Evolutionary conservation across 2,329 filamentous ascomycete species (phyloP).

Genomic region (Hymenoscyphus fraxineus): DNA sequence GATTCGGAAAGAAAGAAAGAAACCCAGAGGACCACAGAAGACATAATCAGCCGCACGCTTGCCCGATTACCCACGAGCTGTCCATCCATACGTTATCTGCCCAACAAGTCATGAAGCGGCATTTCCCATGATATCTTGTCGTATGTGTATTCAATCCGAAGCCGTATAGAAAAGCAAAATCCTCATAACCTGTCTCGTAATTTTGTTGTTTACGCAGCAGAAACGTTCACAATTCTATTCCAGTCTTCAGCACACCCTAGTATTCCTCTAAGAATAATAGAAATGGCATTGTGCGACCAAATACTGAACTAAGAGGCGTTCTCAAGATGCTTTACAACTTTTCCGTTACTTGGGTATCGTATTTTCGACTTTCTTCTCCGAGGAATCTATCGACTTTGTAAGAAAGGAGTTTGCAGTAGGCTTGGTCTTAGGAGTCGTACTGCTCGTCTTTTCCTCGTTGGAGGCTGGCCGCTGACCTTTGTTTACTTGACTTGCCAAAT

Average conservation of each 20-base stretch:
- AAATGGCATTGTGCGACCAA: constrained; percentile 1
- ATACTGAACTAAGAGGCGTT: neutral
- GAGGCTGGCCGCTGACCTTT: constrained; percentile 46
- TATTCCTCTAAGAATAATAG: neutral
- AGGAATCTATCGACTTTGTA: constrained; percentile 15
- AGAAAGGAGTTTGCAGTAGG: constrained; percentile 20
- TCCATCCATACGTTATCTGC: neutral
- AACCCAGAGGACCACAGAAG: neutral
- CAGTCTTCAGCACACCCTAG: neutral
- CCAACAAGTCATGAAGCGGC: neutral
- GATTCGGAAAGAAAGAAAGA: constrained; percentile 19
- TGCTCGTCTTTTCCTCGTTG: constrained; percentile 19
- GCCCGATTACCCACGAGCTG: neutral
- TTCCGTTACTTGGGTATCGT: constrained; percentile 11
- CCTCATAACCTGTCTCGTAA: neutral
- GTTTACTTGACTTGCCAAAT: constrained; percentile 77
- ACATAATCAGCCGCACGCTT: neutral
- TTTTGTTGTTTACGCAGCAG: neutral
- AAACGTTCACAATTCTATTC: neutral
- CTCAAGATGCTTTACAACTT: neutral
- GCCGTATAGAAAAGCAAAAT: neutral
- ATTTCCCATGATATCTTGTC: neutral
- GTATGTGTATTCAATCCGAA: neutral
- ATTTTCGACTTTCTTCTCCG: constrained; percentile 18
- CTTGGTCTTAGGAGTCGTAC: constrained; percentile 25